Conservation (phyloP, 179 eudicot species). For the Silene vulgaris region DNA sequence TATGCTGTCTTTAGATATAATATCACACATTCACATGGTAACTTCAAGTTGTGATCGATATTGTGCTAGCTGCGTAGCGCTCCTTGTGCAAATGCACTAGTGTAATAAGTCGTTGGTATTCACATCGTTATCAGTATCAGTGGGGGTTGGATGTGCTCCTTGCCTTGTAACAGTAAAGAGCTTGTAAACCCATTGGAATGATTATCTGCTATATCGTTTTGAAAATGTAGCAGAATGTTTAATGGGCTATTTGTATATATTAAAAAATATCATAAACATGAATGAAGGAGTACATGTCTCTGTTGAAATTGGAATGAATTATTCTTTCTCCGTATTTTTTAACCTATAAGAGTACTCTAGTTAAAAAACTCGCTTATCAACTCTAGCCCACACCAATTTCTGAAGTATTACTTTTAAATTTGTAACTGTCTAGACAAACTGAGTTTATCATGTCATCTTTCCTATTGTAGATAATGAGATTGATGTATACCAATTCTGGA, state of each 20-base stretch:
- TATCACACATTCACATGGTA: too few species aligned
- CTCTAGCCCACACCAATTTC: neutral
- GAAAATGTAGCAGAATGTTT: neutral
- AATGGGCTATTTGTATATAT: neutral
- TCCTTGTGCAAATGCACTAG: too few species aligned
- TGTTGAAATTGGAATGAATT: neutral
- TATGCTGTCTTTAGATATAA: too few species aligned
- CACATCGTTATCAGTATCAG: neutral
- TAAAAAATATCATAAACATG: neutral
- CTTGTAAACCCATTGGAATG: neutral
- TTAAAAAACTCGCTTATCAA: neutral
- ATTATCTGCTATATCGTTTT: neutral
- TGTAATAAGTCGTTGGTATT: too few species aligned
- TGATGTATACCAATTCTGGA: constrained; percentile 64
- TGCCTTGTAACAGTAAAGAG: neutral
- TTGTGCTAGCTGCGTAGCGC: too few species aligned
- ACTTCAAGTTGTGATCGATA: too few species aligned
- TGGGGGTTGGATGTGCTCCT: neutral
- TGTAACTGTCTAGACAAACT: neutral
- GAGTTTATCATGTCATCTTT: constrained; percentile 3
- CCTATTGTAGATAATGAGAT: constrained; percentile 48
- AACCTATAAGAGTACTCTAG: neutral
- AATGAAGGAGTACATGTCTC: neutral
- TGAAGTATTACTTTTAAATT: constrained; percentile 1
- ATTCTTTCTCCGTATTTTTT: neutral